Conservation (phyloP, 2,329 filamentous ascomycete genomes). For the Colletotrichum lupini region DNA sequence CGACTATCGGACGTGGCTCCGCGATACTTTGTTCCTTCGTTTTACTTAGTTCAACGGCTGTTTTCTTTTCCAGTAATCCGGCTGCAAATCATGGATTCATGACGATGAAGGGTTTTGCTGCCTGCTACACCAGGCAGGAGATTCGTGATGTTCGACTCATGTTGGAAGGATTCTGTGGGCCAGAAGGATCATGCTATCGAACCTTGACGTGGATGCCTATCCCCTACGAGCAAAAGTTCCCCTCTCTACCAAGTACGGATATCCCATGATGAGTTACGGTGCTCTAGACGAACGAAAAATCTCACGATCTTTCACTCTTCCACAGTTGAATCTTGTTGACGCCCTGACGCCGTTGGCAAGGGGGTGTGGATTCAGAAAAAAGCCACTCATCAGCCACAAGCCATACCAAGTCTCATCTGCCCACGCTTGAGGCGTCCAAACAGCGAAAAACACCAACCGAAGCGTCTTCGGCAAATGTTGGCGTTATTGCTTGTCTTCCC, state of each 20-base stretch:
- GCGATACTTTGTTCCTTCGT: neutral
- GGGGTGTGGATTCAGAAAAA: neutral
- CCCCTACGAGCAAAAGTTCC: too few relatives aligned
- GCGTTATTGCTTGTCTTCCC: neutral
- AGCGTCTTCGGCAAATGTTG: neutral
- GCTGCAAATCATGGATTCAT: neutral
- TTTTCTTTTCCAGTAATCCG: neutral
- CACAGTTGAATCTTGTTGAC: neutral
- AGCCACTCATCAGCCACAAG: neutral
- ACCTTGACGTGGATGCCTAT: neutral
- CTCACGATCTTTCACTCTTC: neutral
- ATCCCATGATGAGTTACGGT: neutral
- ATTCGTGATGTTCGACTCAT: neutral
- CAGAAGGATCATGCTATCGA: neutral
- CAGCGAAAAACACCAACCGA: neutral
- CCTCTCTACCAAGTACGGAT: too few relatives aligned
- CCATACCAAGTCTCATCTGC: neutral
- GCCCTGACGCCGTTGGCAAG: neutral
- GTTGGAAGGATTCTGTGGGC: neutral
- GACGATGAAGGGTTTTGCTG: neutral
- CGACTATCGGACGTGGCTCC: neutral
- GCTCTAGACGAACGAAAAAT: neutral
- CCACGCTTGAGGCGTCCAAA: neutral
- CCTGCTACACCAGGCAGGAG: too few relatives aligned
- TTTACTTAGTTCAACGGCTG: neutral